phyloP scores from a whole-genome alignment of 73 alveolate genomes.

The Paramecium bursaria region DNA sequence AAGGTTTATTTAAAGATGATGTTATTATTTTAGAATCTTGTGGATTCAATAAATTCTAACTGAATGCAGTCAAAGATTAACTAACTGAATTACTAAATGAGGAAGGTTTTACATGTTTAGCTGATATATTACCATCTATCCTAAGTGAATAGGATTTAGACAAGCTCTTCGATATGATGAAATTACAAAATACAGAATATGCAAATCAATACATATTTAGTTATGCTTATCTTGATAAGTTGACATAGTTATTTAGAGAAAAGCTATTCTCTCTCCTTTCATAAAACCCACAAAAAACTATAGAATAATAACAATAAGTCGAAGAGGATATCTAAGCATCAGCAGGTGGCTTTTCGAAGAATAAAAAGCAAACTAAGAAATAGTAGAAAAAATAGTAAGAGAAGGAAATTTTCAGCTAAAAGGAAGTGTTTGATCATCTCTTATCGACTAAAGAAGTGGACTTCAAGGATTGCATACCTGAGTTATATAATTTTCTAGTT shows the following conservation, averaged over 20 bases:
- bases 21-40: slow-evolving; percentile 41
- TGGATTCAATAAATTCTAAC: slow-evolving; percentile 20
- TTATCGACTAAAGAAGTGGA: background rate
- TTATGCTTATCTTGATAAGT: slow-evolving; percentile 10
- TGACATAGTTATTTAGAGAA: slow-evolving; percentile 14
- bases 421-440: slow-evolving; percentile 17
- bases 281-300: background rate
- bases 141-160: slow-evolving; percentile 45
- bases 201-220: background rate
- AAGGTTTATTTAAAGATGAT: slow-evolving; percentile 29
- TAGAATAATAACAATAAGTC: slow-evolving; percentile 17
- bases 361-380: background rate
- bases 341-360: slow-evolving; percentile 54
- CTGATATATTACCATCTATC: slow-evolving; percentile 16
- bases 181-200: slow-evolving; percentile 17
- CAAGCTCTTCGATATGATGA: slow-evolving; percentile 20
- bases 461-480: slow-evolving; percentile 8
- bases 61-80: background rate
- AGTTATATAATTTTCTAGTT: background rate
- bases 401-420: slow-evolving; percentile 17
- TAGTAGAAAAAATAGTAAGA: slow-evolving; percentile 12
- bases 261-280: slow-evolving; percentile 12
- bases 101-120: slow-evolving; percentile 24
- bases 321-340: slow-evolving; percentile 45
- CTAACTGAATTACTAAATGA: background rate